Base-by-base conservation (phyloP, 352 stramenopile species). In the Nothophytophthora sp. region DNA sequence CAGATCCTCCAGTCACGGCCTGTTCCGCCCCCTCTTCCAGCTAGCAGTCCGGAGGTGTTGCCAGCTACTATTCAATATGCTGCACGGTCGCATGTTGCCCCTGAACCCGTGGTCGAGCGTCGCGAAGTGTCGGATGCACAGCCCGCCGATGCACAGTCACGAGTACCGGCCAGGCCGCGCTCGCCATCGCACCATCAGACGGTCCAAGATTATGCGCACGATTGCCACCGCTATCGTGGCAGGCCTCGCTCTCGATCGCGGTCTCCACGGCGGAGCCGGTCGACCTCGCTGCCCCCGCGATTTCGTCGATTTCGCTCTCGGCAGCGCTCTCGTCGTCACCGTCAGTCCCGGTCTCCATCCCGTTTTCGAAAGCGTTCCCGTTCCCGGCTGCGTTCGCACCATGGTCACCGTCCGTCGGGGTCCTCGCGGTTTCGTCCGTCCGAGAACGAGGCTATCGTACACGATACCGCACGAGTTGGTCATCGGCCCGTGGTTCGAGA, bases 351-450 rank as follows among this genome's bases (percentile, higher is more conserved):
- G 4, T 37, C 12, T n/a, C 32, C 32, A 38, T 18, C 32, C 8
- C 32, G 13, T 38, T 10, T 7, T n/a, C 20, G 15, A 19, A 3
- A 12, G 9, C 20, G 19, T 32, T 43, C 37, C 4, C 37, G 37
- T 9, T 43, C 37, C 30, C 37, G 37, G 13, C 30, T 23, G 13
- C 37, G 20, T 32, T 13, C 10, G 37, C 5, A 19, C 49, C 37
- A 44, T 16, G 38, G 49, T n/a, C 29, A 36, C 6, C 49, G 18
- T 13, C 30, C 38, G 12, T 20, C 38, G 1, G 49, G 38, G 4
- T 43, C 36, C 38, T 44, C 28, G 18, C 12, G 42, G 4, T 56
- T 56, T 13, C 38, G 35, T 9, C 35, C 35, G n/a, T n/a, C n/a
- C 8, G 18, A 23, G 5, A 41, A 41, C 13, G 35, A 41, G 38